Evolutionary conservation across 2,329 filamentous ascomycete genomes (phyloP).

Genomic region (Nemania sp.): DNA sequence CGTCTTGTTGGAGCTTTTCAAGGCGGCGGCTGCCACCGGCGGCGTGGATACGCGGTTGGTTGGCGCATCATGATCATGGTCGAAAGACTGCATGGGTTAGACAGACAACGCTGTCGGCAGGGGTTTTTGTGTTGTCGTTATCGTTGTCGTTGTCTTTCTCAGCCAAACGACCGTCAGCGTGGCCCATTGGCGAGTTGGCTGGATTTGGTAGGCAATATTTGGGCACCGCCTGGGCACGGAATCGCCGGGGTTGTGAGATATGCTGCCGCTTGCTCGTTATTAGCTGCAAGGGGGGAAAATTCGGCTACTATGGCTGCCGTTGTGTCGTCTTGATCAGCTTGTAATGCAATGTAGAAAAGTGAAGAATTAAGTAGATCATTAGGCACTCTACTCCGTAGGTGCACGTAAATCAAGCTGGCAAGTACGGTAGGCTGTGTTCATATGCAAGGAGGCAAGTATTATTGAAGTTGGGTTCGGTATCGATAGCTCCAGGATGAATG

Average conservation of each 20-base stretch:
- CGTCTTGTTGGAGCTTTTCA: slow-evolving; percentile 64
- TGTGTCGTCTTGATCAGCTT: no score
- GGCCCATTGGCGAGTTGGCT: slow-evolving; percentile 13
- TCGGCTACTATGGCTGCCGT: no score
- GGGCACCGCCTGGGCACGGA: slow-evolving; percentile 6
- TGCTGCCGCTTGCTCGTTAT: no score
- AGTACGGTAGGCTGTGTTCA: no score
- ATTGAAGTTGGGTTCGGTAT: no score
- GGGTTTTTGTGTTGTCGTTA: not conserved
- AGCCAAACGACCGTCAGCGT: not conserved
- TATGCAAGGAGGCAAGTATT: no score
- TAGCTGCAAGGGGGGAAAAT: no score
- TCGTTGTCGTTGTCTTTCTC: slow-evolving; percentile 8
- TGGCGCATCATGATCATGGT: slow-evolving; percentile 47
- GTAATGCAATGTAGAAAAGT: no score
- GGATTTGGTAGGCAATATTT: not conserved
- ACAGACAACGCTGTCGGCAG: slow-evolving; percentile 1
- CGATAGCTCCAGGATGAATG: no score
- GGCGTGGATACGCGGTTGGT: slow-evolving; percentile 71
- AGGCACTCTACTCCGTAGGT: no score
- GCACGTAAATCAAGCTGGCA: no score
- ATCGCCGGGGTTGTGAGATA: slow-evolving; percentile 12
- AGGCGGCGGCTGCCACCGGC: slow-evolving; percentile 64
- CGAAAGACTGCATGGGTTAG: slow-evolving; percentile 36
- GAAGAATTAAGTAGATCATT: no score